Percentiles rank a stretch among this genome's conserved stretches.
Evolutionary conservation across 1,139 yeast genomes (phyloP).

Genomic region (Pneumocystis jirovecii): DNA sequence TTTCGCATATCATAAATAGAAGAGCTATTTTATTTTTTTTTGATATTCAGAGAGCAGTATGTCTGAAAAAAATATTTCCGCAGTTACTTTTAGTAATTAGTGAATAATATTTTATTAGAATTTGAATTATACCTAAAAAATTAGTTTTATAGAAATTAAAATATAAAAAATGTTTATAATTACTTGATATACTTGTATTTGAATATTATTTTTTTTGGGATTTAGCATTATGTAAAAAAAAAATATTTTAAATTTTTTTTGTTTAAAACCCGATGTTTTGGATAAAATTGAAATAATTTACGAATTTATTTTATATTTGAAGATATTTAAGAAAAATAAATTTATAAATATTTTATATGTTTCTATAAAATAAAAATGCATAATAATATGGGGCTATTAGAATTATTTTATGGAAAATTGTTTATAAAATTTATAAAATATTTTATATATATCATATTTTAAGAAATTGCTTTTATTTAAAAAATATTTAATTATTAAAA

Average conservation of each 20-base stretch:
- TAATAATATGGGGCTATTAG: neutral
- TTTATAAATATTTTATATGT: neutral
- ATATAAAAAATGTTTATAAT: neutral
- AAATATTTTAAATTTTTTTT: neutral
- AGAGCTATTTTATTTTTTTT: neutral
- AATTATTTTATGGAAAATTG: neutral
- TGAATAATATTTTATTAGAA: neutral
- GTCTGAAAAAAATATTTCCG: neutral
- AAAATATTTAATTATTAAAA: neutral
- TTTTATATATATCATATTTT: neutral
- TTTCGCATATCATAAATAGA: neutral
- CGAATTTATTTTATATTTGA: neutral
- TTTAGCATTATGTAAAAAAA: neutral
- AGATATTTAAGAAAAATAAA: neutral
- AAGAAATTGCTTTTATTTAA: neutral
- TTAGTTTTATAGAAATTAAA: neutral
- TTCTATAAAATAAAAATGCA: neutral
- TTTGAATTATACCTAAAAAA: neutral
- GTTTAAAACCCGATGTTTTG: neutral
- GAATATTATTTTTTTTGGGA: neutral
- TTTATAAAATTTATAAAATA: neutral
- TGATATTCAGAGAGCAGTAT: neutral
- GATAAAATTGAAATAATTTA: neutral
- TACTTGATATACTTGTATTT: neutral
- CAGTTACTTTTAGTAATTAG: neutral